Percentiles rank a stretch among this genome's conserved stretches.
Conservation (phyloP, 345 rosid genomes). For the Eucalyptus leucophloia region DNA sequence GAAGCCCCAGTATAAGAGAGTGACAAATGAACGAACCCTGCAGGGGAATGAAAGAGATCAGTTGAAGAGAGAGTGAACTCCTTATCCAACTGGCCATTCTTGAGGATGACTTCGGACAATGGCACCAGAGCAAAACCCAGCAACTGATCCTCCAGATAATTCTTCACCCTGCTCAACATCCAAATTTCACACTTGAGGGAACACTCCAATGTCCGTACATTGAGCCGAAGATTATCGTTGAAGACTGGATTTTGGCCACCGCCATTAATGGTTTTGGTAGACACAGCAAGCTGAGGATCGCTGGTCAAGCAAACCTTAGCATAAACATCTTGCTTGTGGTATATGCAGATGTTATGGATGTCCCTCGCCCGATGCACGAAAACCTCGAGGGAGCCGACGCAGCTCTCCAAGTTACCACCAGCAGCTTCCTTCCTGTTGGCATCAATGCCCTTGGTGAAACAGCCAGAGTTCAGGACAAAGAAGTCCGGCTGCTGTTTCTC, state of each 20-base stretch:
- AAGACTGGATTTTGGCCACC: conserved; percentile 99
- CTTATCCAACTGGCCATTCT: conserved; percentile 70
- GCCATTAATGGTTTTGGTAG: conserved; percentile 92
- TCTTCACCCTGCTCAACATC: conserved; percentile 99
- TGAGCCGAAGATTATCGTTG: conserved; percentile 55
- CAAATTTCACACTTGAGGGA: conserved; percentile 89
- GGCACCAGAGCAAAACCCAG: conserved; percentile 91
- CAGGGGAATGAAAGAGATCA: conserved; percentile 90
- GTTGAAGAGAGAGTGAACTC: conserved; percentile 95
- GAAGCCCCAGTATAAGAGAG: conserved; percentile 70
- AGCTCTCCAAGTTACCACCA: conserved; percentile 17
- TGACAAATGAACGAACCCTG: conserved; percentile 87
- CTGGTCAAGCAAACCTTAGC: conserved; percentile 89
- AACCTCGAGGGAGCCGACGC: conserved; percentile 63
- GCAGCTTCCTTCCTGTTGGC: conserved; percentile 18
- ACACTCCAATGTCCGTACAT: conserved; percentile 53
- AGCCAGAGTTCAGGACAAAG: conserved; percentile 20
- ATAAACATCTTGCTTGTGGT: conserved; percentile 99
- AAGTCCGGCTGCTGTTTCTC: conserved; percentile 41
- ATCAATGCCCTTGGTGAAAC: conserved; percentile 21
- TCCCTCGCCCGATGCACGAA: conserved; percentile 90
- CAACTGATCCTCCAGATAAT: conserved; percentile 95
- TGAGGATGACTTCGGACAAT: conserved; percentile 64
- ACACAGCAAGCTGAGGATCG: conserved; percentile 65
- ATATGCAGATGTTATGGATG: conserved; percentile 97